Evolutionary conservation across 495 filamentous ascomycete genomes (phyloP), one percentile per base, ranked within the genome.

Genomic region (Podospora sp.): DNA sequence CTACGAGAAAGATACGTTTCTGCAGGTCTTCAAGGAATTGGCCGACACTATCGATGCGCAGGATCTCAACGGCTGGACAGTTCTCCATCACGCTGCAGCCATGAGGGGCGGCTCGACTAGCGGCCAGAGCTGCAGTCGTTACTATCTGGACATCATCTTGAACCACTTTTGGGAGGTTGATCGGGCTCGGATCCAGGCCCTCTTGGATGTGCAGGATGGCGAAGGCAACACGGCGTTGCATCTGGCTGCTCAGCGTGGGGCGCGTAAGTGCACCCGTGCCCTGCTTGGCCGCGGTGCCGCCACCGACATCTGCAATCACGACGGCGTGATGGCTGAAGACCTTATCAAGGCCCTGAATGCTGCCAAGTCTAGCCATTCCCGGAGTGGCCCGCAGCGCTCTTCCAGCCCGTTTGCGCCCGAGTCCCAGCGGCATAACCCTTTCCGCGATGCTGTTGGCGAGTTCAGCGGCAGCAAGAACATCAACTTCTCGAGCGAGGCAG

Each of bases 61-160:
- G 14, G 95, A 99, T 70, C 86, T 87, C 79, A 89, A 87, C 63
- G 88, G 90, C 8, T 89, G 87, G 65, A 97, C 93, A 0, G 89
- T 96, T 59, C 92, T 99, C 69, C 95, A 99, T 71, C 95, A 98
- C 71, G 92, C 95, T 40, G 90, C 92, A 7, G 89, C 89, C 67
- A 92, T 92, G 62, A 96, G 93, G 36, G 85, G 85, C 60, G 90
- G 87, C 65, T 88, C 89, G 36, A 74, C 81, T 1, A 88, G 87
- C 50, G 97, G 93, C 74, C 90, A 90, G 73, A 88, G 90, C 26
- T 93, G 89, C 69, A 91, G 92, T 21, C 87, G 91, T 18, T 97
- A 98, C 73, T 99, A 99, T 75, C 86, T 96, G 35, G 94, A 97
- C 72, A 87, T 90, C 62, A 84, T 97, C n/a, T 83, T 97, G 29